Evolutionary conservation across 2,329 filamentous ascomycete species (phyloP).

Genomic region (Colletotrichum tofieldiae): DNA sequence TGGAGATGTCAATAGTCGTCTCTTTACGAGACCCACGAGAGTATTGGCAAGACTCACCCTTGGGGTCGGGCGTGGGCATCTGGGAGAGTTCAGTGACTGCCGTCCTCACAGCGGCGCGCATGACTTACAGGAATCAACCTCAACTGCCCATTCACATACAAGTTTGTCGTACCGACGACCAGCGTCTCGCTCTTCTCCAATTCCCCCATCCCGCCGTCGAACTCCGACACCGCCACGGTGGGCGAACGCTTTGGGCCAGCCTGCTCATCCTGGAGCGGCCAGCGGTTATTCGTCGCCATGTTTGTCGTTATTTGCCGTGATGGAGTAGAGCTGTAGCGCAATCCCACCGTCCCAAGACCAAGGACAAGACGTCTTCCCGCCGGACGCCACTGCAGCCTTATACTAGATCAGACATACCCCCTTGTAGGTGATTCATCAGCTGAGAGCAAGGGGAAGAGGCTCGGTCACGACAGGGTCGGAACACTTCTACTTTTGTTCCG

Average conservation of each 20-base stretch:
- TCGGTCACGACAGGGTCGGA: neutral
- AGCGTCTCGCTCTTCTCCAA: conserved; percentile 36
- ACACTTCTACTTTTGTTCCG: neutral
- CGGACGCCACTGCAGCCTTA: conserved; percentile 26
- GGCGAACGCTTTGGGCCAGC: conserved; percentile 21
- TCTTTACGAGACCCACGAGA: neutral
- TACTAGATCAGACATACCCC: conserved; percentile 12
- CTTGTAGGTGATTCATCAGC: conserved; percentile 2
- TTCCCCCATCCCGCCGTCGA: neutral
- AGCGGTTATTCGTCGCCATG: conserved; percentile 34
- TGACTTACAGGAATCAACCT: conserved; percentile 45
- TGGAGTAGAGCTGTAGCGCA: conserved; percentile 14
- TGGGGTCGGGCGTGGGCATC: conserved; percentile 51
- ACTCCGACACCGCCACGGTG: conserved; percentile 14
- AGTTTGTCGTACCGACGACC: conserved; percentile 45
- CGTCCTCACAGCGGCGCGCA: neutral
- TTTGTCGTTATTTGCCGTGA: neutral
- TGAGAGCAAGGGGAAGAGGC: neutral
- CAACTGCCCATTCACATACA: conserved; percentile 44
- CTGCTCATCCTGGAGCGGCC: conserved; percentile 39
- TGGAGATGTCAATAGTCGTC: conserved; percentile 8
- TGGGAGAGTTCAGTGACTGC: neutral
- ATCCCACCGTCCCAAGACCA: conserved; percentile 12
- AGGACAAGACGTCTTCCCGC: neutral
- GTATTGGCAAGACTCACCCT: conserved; percentile 41